Evolutionary conservation across 2,329 filamentous ascomycete genomes (phyloP).

Genomic region (Lachnellula cervina): DNA sequence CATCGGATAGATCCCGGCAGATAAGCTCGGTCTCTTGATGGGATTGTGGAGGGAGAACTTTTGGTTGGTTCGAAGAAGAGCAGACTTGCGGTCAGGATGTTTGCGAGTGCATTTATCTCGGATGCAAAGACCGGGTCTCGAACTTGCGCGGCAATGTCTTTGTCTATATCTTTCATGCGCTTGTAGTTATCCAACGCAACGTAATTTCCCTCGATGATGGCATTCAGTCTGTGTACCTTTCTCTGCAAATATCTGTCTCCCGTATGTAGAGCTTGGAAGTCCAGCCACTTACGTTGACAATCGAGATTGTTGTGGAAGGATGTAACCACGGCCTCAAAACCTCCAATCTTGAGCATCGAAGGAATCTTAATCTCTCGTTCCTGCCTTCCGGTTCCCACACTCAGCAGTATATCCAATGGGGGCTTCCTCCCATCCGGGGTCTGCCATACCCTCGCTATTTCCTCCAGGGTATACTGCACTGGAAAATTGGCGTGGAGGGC

Average conservation of each 20-base stretch:
- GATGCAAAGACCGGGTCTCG: conserved; percentile 1
- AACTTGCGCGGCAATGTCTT: conserved; percentile 2
- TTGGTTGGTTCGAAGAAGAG: conserved; percentile 9
- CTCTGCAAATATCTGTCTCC: not conserved
- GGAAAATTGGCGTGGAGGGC: conserved; percentile 10
- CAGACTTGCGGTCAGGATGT: conserved; percentile 5
- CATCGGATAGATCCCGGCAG: conserved; percentile 1
- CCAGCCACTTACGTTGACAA: conserved; percentile 2
- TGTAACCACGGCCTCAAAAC: conserved; percentile 6
- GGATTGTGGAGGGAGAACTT: not conserved
- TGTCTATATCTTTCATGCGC: conserved; percentile 3
- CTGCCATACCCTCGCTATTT: conserved; percentile 6
- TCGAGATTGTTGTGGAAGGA: conserved; percentile 10
- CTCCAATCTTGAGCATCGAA: conserved; percentile 7
- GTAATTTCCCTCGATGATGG: conserved; percentile 2
- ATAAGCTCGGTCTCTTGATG: not conserved
- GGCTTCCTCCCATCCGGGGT: conserved; percentile 5
- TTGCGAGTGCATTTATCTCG: conserved; percentile 2
- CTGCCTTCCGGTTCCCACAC: conserved; percentile 8
- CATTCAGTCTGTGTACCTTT: conserved; percentile 5
- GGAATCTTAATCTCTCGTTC: conserved; percentile 5
- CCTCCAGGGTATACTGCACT: conserved; percentile 5
- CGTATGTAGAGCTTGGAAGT: not conserved
- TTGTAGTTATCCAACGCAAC: conserved; percentile 10
- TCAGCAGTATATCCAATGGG: conserved; percentile 4